Evolutionary conservation across 768 basidiomycete genomes (phyloP).

Genomic region (Kwoniella europaea): DNA sequence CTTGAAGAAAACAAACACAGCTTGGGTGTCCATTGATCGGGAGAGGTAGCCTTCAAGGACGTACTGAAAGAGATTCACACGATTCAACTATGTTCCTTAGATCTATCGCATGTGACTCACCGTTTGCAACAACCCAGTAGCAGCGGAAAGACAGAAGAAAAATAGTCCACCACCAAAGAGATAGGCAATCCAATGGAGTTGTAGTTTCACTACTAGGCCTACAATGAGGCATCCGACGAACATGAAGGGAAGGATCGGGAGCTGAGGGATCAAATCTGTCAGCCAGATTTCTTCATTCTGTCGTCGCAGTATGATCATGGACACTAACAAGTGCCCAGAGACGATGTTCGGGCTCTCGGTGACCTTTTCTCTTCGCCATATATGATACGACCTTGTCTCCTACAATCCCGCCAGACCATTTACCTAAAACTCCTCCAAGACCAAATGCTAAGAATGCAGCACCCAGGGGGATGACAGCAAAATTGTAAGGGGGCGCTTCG

Average conservation of each 20-base stretch:
- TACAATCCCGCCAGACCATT: conserved; percentile 36
- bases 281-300: background rate
- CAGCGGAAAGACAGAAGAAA: conserved; percentile 39
- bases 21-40: conserved; percentile 38
- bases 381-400: conserved; percentile 39
- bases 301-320: background rate
- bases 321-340: conserved; percentile 35
- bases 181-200: conserved; percentile 38
- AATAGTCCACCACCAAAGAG: conserved; percentile 39
- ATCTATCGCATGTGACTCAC: background rate
- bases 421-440: conserved; percentile 38
- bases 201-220: conserved; percentile 33
- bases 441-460: conserved; percentile 38
- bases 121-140: conserved; percentile 42
- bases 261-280: background rate
- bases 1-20: conserved; percentile 46
- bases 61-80: conserved; percentile 4
- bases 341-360: conserved; percentile 41
- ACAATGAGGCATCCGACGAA: conserved; percentile 35
- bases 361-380: conserved; percentile 28
- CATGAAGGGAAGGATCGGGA: conserved; percentile 45
- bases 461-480: conserved; percentile 33
- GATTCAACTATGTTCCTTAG: background rate
- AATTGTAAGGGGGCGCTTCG: conserved; percentile 37
- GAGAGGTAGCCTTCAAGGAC: conserved; percentile 43